phyloP scores from a whole-genome alignment of 2,329 filamentous ascomycete species.

The Trichophyton schoenleinii region DNA sequence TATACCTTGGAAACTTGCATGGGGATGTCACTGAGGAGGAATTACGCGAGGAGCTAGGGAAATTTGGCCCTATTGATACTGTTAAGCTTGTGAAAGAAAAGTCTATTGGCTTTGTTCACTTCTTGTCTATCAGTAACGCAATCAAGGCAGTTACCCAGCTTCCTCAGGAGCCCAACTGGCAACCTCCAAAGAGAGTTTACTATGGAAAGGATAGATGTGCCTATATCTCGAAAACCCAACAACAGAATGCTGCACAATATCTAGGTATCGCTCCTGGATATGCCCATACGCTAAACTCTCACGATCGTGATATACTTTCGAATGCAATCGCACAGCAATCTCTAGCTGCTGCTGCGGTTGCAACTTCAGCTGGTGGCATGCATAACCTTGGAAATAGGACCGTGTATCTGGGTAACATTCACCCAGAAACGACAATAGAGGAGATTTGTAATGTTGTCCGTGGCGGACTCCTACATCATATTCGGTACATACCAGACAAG shows the following conservation, averaged over 20 bases:
- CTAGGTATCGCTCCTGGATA: conserved; percentile 93
- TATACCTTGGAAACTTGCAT: conserved; percentile 85
- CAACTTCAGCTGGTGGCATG: conserved; percentile 89
- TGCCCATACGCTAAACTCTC: conserved; percentile 88
- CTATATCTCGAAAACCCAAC: conserved; percentile 98
- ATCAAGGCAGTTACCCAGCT: conserved; percentile 97
- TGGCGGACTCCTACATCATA: conserved; percentile 89
- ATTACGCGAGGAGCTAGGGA: conserved; percentile 83
- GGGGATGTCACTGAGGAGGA: conserved; percentile 88
- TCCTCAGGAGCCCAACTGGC: conserved; percentile 94
- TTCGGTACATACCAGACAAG: conserved; percentile 98
- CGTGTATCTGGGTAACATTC: conserved; percentile 96
- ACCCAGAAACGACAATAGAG: conserved; percentile 96
- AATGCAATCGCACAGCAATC: conserved; percentile 95
- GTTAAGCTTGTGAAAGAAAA: conserved; percentile 97
- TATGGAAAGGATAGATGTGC: conserved; percentile 98
- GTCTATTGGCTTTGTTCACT: conserved; percentile 94
- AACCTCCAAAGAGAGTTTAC: conserved; percentile 86
- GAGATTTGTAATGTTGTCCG: conserved; percentile 99
- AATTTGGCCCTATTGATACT: conserved; percentile 92
- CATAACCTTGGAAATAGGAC: conserved; percentile 96
- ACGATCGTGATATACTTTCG: conserved; percentile 91
- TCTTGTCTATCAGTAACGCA: conserved; percentile 90
- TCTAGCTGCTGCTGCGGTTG: conserved; percentile 88
- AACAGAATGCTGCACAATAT: conserved; percentile 97